phyloP scores from a whole-genome alignment of 202 grass and related monocot species.

The Panicum virgatum region DNA sequence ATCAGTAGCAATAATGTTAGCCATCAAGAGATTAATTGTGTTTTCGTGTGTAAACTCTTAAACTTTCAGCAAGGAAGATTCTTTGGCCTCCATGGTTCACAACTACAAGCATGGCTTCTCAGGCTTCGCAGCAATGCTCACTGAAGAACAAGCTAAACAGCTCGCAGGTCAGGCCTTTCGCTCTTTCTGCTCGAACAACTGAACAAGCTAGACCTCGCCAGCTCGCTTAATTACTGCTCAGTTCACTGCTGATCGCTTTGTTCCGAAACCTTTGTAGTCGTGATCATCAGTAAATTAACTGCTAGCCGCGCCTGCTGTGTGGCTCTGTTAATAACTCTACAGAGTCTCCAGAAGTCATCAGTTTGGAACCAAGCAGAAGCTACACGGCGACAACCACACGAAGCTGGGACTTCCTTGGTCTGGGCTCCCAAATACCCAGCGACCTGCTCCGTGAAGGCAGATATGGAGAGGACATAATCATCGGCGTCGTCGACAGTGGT shows the following conservation, averaged over 20 bases:
- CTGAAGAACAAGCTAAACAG: conserved; percentile 21
- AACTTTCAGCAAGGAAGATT: conserved; percentile 25
- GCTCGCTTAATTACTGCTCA: too few relatives aligned
- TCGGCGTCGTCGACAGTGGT: conserved; percentile 25
- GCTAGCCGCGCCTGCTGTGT: not conserved
- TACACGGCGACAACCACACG: conserved; percentile 26
- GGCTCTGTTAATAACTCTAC: not conserved
- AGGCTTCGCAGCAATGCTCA: conserved; percentile 42
- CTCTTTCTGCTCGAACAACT: too few relatives aligned
- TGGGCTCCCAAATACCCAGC: conserved; percentile 2
- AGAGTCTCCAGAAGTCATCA: conserved; percentile 52
- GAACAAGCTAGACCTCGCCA: too few relatives aligned
- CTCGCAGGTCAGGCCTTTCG: conserved; percentile 17
- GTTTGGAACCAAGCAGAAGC: conserved; percentile 28
- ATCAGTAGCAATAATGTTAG: not conserved
- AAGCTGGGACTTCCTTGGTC: conserved; percentile 48
- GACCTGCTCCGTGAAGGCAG: conserved; percentile 28
- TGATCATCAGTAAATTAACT: not conserved
- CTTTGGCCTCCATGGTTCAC: conserved; percentile 9
- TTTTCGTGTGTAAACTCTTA: not conserved
- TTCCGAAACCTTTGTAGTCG: not conserved
- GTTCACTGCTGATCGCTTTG: too few relatives aligned
- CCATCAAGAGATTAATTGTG: too few relatives aligned
- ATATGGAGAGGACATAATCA: conserved; percentile 49
- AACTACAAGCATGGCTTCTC: conserved; percentile 47